phyloP scores from a whole-genome alignment of 2,329 filamentous ascomycete species.

The Colletotrichum australisinense region DNA sequence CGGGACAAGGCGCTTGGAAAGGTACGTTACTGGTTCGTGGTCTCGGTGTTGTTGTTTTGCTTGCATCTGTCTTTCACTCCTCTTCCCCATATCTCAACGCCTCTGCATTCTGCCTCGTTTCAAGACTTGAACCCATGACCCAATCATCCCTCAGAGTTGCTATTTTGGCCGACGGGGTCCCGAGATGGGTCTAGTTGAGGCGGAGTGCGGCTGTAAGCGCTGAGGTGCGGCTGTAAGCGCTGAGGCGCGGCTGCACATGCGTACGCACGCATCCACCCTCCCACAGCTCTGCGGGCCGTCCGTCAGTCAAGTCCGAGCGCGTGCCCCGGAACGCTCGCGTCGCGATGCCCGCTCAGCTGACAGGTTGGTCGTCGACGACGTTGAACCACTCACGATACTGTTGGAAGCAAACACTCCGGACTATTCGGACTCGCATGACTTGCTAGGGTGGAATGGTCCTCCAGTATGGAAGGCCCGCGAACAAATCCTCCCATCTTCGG shows the following conservation, averaged over 20 bases:
- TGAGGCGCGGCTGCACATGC: slow-evolving; percentile 46
- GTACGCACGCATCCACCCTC: slow-evolving; percentile 17
- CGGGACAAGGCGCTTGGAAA: slow-evolving; percentile 89
- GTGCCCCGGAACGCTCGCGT: background rate
- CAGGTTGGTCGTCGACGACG: background rate
- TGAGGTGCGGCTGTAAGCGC: slow-evolving; percentile 49
- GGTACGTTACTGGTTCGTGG: slow-evolving; percentile 56
- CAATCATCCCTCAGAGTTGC: background rate
- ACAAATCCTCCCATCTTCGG: slow-evolving; percentile 9
- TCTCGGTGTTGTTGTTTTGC: slow-evolving; percentile 37
- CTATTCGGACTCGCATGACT: slow-evolving; percentile 30
- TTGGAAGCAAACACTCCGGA: slow-evolving; percentile 11
- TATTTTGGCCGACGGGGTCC: slow-evolving; percentile 30
- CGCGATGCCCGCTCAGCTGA: background rate
- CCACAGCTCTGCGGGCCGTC: slow-evolving; percentile 15
- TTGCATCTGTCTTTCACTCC: slow-evolving; percentile 29
- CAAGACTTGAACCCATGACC: slow-evolving; percentile 4
- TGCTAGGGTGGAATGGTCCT: background rate
- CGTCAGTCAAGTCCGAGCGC: slow-evolving; percentile 3
- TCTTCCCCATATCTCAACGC: slow-evolving; percentile 26
- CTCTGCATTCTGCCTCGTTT: slow-evolving; percentile 18
- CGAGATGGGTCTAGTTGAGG: slow-evolving; percentile 18
- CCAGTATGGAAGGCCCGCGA: slow-evolving; percentile 1
- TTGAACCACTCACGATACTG: background rate
- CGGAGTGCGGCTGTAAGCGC: slow-evolving; percentile 39